Conservation (phyloP, 164 flowering plant genomes). For the Tetracentron sinense region DNA sequence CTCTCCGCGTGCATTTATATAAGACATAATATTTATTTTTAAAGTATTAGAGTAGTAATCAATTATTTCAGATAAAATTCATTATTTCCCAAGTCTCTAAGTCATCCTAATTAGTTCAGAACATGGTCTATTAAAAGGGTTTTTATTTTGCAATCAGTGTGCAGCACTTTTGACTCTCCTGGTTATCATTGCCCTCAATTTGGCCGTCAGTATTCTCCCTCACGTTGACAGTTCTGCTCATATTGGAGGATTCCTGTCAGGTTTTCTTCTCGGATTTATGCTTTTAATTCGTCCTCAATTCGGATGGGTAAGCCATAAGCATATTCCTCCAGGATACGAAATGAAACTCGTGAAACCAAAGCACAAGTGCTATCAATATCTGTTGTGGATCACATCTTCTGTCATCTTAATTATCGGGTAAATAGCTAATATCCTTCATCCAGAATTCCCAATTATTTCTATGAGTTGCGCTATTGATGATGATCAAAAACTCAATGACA, state of each 20-base stretch:
- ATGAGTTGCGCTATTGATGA: too few species aligned
- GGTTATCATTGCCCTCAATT: constrained; percentile 38
- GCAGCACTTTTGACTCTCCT: constrained; percentile 42
- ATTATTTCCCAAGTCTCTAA: too few species aligned
- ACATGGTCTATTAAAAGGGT: not conserved
- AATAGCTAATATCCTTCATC: not conserved
- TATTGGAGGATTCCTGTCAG: constrained; percentile 59
- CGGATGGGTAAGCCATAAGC: constrained; percentile 47
- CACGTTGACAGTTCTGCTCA: constrained; percentile 59
- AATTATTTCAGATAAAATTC: too few species aligned
- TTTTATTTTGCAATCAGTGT: constrained; percentile 31
- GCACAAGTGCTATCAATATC: constrained; percentile 51
- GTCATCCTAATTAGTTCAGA: too few species aligned
- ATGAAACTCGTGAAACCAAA: constrained; percentile 37
- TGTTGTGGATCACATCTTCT: constrained; percentile 35
- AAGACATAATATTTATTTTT: too few species aligned
- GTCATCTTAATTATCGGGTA: constrained; percentile 30
- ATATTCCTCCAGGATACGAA: constrained; percentile 48
- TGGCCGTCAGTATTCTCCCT: constrained; percentile 56
- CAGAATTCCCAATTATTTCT: too few species aligned
- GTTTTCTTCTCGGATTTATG: constrained; percentile 63
- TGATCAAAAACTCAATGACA: too few species aligned
- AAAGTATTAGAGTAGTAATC: too few species aligned
- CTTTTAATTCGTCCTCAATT: constrained; percentile 65
- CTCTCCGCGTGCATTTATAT: too few species aligned